Evolutionary conservation across 345 rosid species (phyloP), one percentile per base, ranked within the genome.

Genomic region (Luvunga scandens): DNA sequence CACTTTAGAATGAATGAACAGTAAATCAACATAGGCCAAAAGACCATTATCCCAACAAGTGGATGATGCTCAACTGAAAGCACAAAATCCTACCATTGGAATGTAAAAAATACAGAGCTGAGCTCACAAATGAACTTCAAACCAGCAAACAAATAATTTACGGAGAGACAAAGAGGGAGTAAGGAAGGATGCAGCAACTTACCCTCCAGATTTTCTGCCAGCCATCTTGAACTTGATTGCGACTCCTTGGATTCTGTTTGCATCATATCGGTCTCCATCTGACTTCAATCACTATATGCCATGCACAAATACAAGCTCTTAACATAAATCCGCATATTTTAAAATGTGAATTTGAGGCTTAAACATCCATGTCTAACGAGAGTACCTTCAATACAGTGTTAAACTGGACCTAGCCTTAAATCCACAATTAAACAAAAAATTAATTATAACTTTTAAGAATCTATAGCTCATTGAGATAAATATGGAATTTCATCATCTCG

Each of bases 191-290:
- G 53, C 38, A 48, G 69, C 31, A 13, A 50, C 82, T 81, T 77
- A 94, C 98, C 90, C 73, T 88, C 74, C 34, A 87, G 78, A 77
- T 87, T 85, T 68, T 88, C 90, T 28, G 80, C 81, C 64, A 88
- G 88, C 83, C 89, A 91, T 62, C 80, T 77, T 1, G 93, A 81
- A 56, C 74, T 78, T 83, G 14, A 86, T 77, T 48, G 73, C 8
- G 81, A 77, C 31, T 69, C 69, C 19, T 76, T 68, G 9, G 69
- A 68, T 24, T 71, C 78, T 8, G 22, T 70, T 39, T 34, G 76
- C 63, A 71, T 56, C 82, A 71, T 72, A 63, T 72, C 22, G 21
- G 34, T 66, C 36, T 79, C 85, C 78, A 67, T 76, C 72, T 76
- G 56, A 57, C 66, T 45, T 55, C 79, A 70, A 64, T 31, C 16